These are phyloP conservation scores for Bipolaris sorokiniana DNA, from an alignment of 2,329 filamentous ascomycete species.

Conservation along the genomic window DNA sequence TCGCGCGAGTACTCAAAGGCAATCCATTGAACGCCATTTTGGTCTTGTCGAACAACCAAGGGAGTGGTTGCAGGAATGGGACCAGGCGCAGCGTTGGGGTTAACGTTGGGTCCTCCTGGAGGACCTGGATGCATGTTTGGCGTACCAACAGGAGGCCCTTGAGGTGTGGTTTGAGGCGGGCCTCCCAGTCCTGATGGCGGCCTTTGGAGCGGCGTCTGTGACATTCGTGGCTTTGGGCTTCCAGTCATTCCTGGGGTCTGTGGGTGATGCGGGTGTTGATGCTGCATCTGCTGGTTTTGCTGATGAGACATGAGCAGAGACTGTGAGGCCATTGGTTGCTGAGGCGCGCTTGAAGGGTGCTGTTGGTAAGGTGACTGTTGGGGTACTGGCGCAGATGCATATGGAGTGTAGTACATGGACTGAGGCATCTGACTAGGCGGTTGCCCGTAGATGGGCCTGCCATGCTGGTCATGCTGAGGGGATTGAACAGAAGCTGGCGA, in stretches of 20 bases:
- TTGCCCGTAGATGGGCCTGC: constrained; percentile 80
- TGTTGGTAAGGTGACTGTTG: constrained; percentile 64
- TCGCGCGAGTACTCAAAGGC: constrained; percentile 98
- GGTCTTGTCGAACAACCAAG: constrained; percentile 89
- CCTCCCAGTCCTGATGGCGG: constrained; percentile 55
- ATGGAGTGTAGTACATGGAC: constrained; percentile 76
- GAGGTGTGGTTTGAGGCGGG: constrained; percentile 48
- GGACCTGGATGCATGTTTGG: constrained; percentile 50
- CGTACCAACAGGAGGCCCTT: constrained; percentile 50
- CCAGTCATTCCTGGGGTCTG: constrained; percentile 65
- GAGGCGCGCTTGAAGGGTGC: constrained; percentile 62
- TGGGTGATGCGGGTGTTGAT: constrained; percentile 53
- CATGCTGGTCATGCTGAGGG: constrained; percentile 87
- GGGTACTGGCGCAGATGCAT: constrained; percentile 55
- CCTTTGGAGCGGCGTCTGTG: constrained; percentile 62
- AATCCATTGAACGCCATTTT: constrained; percentile 98
- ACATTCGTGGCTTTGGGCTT: constrained; percentile 62
- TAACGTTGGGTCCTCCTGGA: constrained; percentile 62
- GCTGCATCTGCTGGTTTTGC: constrained; percentile 49
- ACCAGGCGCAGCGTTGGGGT: constrained; percentile 89
- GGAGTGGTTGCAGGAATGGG: constrained; percentile 97
- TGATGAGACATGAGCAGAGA: constrained; percentile 61
- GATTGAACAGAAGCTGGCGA: constrained; percentile 93
- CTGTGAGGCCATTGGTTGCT: constrained; percentile 59
- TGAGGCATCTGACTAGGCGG: constrained; percentile 79